Conservation (phyloP, 2,329 filamentous ascomycete genomes). For the Colletotrichum tofieldiae region DNA sequence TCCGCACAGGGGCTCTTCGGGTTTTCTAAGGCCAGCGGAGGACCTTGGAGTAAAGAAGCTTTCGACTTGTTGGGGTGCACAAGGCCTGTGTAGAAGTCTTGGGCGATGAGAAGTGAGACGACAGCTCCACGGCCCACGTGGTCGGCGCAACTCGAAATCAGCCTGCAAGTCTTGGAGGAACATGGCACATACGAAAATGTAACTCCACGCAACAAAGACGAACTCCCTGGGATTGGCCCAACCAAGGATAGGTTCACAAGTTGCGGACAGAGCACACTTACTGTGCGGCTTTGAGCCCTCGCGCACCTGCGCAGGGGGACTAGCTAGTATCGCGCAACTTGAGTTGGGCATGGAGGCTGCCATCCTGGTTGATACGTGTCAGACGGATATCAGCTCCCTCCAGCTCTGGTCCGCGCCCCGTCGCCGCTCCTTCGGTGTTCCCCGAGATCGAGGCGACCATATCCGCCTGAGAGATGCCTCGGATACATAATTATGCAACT, state of each 20-base stretch:
- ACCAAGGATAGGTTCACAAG: not conserved
- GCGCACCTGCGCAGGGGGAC: not conserved
- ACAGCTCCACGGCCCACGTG: not conserved
- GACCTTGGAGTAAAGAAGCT: slow-evolving; percentile 80
- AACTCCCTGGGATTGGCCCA: not conserved
- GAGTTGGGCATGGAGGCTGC: not conserved
- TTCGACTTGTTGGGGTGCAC: slow-evolving; percentile 76
- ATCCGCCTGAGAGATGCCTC: not conserved
- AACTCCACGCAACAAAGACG: not conserved
- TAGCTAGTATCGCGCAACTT: no score
- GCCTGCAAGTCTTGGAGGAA: not conserved
- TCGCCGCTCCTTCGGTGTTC: not conserved
- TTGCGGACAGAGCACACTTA: not conserved
- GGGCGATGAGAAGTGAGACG: not conserved
- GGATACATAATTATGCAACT: not conserved
- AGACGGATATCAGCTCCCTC: not conserved
- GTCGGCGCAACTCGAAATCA: not conserved
- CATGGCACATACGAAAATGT: not conserved
- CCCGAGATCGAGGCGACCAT: not conserved
- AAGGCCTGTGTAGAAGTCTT: slow-evolving; percentile 59
- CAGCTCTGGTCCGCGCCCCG: not conserved
- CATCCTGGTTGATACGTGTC: not conserved
- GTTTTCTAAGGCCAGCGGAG: slow-evolving; percentile 67
- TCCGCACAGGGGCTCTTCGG: slow-evolving; percentile 53
- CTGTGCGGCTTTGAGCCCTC: not conserved